Evolutionary conservation across 306 rosid genomes (phyloP), one percentile per base, ranked within the genome.

Genomic region (Cicer arietinum): DNA sequence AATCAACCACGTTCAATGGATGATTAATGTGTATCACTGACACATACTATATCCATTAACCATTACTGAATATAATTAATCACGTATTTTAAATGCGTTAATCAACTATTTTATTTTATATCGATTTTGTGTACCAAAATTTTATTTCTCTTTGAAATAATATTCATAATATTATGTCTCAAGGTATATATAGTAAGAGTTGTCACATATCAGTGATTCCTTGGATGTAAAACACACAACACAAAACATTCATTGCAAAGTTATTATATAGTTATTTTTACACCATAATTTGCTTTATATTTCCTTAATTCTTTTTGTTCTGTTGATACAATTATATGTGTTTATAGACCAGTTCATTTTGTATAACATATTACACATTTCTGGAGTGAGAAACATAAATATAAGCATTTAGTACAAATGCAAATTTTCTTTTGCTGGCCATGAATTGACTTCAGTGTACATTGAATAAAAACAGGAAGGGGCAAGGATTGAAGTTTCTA

Each of bases 401-500:
- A 37, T 52, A 54, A 30, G 11, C 20, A 77, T 4, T 30, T 52
- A 8, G 35, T 41, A 12, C 30, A 8, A 61, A 13, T 12, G 6
- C 47, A 69, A 61, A 8, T 17, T 64, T 58, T 60, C 12, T 8
- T 25, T 25, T 6, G 67, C 53, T 75, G 40, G 22, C 9, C 47
- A 18, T 43, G 53, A 45, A 16, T 37, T 53, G 46, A 50, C 14
- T 39, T 66, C 2, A 14, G 40, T 66, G 30, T 54, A 4, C 17
- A 51, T 44, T 74, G 62, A 71, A 65, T 37, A 25, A 72, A 30
- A 30, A 75, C 75, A 93, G 95, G 91, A 90, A 73, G 96, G 90
- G 73, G 87, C 89, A 68, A 85, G 54, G 77, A 79, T 85, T 71
- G 91, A 89, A 81, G 79, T 37, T 59, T 45, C 81, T 44, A 86